Conservation (phyloP, 1,139 yeast genomes). For the Sugiyamaella japonica region DNA sequence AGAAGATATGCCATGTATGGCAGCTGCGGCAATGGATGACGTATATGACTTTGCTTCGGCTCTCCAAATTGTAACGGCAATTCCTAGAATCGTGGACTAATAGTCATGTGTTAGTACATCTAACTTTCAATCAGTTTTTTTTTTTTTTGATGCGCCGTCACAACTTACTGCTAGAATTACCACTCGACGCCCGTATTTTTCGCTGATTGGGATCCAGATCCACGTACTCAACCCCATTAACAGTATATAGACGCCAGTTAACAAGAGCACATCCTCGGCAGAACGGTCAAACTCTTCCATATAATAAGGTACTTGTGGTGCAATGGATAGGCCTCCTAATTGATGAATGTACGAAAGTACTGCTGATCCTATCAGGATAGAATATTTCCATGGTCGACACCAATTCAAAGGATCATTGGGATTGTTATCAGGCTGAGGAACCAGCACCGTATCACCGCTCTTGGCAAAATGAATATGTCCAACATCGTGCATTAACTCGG, state of each 20-base stretch:
- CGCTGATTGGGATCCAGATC: constrained; percentile 37
- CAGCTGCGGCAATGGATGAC: constrained; percentile 38
- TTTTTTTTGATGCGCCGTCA: no score
- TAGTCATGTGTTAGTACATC: no score
- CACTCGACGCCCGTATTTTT: constrained; percentile 40
- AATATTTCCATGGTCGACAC: constrained; percentile 32
- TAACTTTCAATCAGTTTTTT: no score
- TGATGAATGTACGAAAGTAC: constrained; percentile 34
- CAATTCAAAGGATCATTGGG: constrained; percentile 39
- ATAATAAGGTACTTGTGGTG: constrained; percentile 27
- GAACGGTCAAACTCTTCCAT: constrained; percentile 34
- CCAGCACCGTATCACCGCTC: constrained; percentile 38
- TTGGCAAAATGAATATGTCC: constrained; percentile 43
- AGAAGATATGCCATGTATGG: constrained; percentile 37
- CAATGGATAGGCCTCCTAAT: constrained; percentile 31
- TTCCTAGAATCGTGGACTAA: constrained; percentile 36
- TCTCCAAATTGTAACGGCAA: constrained; percentile 39
- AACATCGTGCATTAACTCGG: constrained; percentile 48
- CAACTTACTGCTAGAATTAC: constrained; percentile 25
- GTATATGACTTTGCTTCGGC: constrained; percentile 38
- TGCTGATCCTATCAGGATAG: constrained; percentile 28
- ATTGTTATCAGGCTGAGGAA: constrained; percentile 40
- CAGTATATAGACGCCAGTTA: constrained; percentile 36
- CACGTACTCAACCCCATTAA: constrained; percentile 37
- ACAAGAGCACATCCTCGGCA: constrained; percentile 33